Evolutionary conservation across 1,284 basidiomycete species (phyloP).

Genomic region (Tilletia setariae): DNA sequence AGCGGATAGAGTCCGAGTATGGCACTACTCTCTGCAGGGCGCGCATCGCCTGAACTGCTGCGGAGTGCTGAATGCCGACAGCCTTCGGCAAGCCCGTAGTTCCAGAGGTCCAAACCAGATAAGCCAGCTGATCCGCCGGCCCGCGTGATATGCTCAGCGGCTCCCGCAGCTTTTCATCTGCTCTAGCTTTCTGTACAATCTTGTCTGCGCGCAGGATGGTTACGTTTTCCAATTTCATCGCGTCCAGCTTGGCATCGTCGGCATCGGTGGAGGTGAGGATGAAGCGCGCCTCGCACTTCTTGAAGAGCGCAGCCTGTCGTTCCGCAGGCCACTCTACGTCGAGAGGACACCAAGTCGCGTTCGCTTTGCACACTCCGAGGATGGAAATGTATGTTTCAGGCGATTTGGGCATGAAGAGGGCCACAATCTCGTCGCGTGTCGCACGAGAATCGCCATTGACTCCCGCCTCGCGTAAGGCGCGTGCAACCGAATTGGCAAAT

Average conservation of each 20-base stretch:
- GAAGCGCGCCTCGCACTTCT: conserved; percentile 43
- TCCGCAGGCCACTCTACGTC: conserved; percentile 52
- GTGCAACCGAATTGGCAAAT: conserved; percentile 35
- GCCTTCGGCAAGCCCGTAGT: conserved; percentile 55
- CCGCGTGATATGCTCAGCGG: background rate
- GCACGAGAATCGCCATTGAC: background rate
- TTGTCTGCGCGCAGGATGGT: conserved; percentile 1
- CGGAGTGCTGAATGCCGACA: conserved; percentile 50
- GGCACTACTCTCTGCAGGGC: conserved; percentile 49
- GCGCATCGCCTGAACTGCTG: conserved; percentile 52
- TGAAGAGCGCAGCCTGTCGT: conserved; percentile 50
- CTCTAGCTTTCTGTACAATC: background rate
- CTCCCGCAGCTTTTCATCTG: background rate
- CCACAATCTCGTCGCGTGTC: conserved; percentile 34
- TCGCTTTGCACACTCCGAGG: conserved; percentile 49
- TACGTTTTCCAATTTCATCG: background rate
- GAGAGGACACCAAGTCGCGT: conserved; percentile 56
- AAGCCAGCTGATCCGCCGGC: conserved; percentile 38
- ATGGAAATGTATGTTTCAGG: conserved; percentile 46
- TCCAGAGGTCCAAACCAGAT: conserved; percentile 55
- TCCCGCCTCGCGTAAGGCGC: conserved; percentile 23
- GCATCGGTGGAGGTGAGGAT: conserved; percentile 22
- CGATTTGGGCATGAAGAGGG: conserved; percentile 47
- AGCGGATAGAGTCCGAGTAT: conserved; percentile 41
- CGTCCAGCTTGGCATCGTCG: background rate